Evolutionary conservation across 2,329 filamentous ascomycete genomes (phyloP).

Genomic region (Didymella sp.): DNA sequence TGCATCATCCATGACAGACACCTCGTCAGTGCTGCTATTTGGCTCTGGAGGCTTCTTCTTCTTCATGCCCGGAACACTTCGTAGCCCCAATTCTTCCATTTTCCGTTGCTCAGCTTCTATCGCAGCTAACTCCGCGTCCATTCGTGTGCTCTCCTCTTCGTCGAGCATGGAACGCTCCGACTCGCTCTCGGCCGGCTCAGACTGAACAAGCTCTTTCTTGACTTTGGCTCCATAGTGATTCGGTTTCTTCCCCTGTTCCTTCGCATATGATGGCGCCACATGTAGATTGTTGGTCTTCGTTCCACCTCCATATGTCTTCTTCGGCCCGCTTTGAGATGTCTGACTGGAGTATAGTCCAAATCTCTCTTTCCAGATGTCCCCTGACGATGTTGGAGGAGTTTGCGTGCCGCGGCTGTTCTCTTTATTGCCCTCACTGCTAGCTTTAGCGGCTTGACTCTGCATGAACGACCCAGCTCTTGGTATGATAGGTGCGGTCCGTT

Average conservation of each 20-base stretch:
- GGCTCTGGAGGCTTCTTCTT: neutral
- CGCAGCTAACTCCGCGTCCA: neutral
- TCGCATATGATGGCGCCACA: neutral
- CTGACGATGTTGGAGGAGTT: conserved; percentile 8
- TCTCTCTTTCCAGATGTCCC: neutral
- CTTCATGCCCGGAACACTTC: neutral
- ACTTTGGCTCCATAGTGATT: neutral
- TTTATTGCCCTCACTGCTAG: conserved; percentile 23
- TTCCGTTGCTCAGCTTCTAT: neutral
- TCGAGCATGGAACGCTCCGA: neutral
- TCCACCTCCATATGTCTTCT: conserved; percentile 11
- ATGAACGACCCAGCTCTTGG: neutral
- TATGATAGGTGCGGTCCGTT: neutral
- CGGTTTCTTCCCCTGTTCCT: neutral
- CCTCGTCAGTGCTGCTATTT: neutral
- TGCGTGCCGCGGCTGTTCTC: conserved; percentile 19
- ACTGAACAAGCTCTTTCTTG: neutral
- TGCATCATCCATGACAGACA: neutral
- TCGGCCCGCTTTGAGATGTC: conserved; percentile 4
- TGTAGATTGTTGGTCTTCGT: conserved; percentile 23
- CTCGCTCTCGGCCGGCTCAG: neutral
- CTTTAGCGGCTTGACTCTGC: conserved; percentile 21
- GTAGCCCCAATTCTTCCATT: neutral
- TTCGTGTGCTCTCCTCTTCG: neutral
- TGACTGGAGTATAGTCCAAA: conserved; percentile 15